Base-by-base conservation (phyloP, 2,329 filamentous ascomycete genomes). In the Colletotrichum destructivum region DNA sequence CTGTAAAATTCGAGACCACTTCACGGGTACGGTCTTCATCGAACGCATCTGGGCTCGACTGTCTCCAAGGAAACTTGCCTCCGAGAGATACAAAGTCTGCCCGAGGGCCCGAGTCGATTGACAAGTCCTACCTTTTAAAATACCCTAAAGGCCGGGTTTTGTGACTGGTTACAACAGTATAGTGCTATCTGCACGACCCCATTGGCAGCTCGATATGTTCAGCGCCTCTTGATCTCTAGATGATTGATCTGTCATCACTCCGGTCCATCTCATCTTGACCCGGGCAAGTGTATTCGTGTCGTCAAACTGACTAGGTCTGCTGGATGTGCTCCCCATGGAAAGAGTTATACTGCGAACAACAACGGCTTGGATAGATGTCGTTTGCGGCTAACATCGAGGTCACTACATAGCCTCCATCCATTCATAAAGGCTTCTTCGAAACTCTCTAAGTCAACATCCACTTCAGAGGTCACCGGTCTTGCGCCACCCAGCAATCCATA, bases 401-500 rank as follows among this genome's bases (percentile, higher is more conserved):
- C 21, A 23, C 21, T 26, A 0, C 21, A 6, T 51, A 51, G 3
- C 11, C 21, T 13, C 51, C 12, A 54, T 21, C 51, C 12, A 54
- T 35, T 54, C 13, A 8, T 18, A 12, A n/a, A 4, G 23, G 23
- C 23, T 54, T 35, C 5, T 44, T 11, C 18, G 46, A 49, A n/a
- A 21, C 5, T 21, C 46, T 49, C 11, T 21, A 4, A n/a, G 9
- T 54, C 21, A 31, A 18, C 51, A 54, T 35, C 51, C 49, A 51
- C 3, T 54, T 61, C 56, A 67, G 47, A 67, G 64, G 6, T 67
- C 64, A 21, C 18, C 56, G 15, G 23, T 40, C 64, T 67, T 62
- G 55, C 56, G 38, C 47, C 55, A 67, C 0, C 47, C 38, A 26
- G 15, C 23, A 21, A 62, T 23, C 13, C 35, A 31, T 49, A 67